Percentiles rank a stretch among this genome's conserved stretches.
phyloP scores from a whole-genome alignment of 306 rosid genomes.

The Lupinus albus region DNA sequence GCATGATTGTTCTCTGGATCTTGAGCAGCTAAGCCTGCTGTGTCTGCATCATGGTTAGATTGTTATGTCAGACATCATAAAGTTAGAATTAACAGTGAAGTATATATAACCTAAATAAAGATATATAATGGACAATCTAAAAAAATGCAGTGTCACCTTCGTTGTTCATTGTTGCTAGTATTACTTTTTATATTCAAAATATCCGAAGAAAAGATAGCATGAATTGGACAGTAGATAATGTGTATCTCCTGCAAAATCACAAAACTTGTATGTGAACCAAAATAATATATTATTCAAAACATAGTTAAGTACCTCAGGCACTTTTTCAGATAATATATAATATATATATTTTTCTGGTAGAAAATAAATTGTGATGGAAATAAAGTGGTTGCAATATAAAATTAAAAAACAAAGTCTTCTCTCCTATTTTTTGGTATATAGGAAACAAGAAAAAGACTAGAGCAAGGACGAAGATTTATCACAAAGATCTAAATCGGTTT shows the following conservation, averaged over 20 bases:
- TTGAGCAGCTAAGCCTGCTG: background rate
- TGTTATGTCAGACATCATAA: background rate
- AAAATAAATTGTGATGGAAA: no score
- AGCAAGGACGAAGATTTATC: no score
- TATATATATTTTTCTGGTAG: no score
- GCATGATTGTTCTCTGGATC: background rate
- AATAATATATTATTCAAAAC: background rate
- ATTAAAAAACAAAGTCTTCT: no score
- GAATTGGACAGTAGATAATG: background rate
- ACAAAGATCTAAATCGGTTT: no score
- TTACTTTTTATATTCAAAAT: constrained; percentile 7
- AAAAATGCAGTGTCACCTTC: constrained; percentile 15
- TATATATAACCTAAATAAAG: background rate
- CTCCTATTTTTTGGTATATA: no score
- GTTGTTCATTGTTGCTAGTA: constrained; percentile 28
- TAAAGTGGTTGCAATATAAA: no score
- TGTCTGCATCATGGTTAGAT: background rate
- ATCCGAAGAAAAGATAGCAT: background rate
- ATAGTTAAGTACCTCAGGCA: no score
- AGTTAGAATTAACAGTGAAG: background rate
- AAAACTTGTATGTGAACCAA: background rate
- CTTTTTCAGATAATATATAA: no score
- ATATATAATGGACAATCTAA: background rate
- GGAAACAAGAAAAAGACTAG: no score
- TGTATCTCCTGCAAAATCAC: constrained; percentile 4